These are phyloP conservation scores for Colletotrichum sansevieriae DNA, from an alignment of 2,329 filamentous ascomycete species.

Conservation along the genomic window DNA sequence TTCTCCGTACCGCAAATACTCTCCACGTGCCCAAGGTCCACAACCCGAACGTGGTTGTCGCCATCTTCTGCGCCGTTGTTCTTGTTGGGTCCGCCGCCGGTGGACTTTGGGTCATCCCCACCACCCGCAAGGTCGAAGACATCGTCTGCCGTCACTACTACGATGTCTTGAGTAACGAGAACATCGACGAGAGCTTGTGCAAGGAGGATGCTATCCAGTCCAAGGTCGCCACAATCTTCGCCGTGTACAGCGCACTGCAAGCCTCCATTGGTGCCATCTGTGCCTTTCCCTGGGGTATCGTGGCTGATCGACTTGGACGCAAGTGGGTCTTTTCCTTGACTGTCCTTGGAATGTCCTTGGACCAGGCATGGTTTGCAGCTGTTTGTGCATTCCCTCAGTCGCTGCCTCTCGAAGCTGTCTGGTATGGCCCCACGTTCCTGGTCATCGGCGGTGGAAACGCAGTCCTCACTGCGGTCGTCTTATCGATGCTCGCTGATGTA, in stretches of 20 bases:
- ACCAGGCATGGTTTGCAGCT: constrained; percentile 47
- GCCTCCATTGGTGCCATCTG: constrained; percentile 49
- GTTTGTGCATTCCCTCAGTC: constrained; percentile 51
- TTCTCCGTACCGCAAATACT: constrained; percentile 24
- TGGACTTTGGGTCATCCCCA: constrained; percentile 50
- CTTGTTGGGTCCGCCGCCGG: constrained; percentile 48
- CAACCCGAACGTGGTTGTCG: constrained; percentile 46
- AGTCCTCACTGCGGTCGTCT: constrained; percentile 49
- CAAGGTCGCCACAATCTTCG: constrained; percentile 52
- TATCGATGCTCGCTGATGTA: constrained; percentile 54
- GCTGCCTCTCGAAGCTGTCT: constrained; percentile 51
- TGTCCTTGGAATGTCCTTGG: constrained; percentile 48
- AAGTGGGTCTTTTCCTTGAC: constrained; percentile 51
- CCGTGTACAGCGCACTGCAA: constrained; percentile 47
- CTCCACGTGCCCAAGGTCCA: constrained; percentile 45
- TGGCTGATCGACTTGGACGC: constrained; percentile 54
- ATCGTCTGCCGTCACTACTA: constrained; percentile 55
- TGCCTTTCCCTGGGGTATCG: constrained; percentile 54
- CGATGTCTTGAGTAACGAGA: constrained; percentile 45
- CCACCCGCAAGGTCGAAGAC: constrained; percentile 54
- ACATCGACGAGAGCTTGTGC: constrained; percentile 54
- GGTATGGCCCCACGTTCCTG: constrained; percentile 49
- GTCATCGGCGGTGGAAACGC: constrained; percentile 54
- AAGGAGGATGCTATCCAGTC: constrained; percentile 54
- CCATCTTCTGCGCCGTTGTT: constrained; percentile 49